Percentiles rank a stretch among this genome's conserved stretches.
Conservation (phyloP, 75 land plant species). For the Selaginella tamariscina region DNA sequence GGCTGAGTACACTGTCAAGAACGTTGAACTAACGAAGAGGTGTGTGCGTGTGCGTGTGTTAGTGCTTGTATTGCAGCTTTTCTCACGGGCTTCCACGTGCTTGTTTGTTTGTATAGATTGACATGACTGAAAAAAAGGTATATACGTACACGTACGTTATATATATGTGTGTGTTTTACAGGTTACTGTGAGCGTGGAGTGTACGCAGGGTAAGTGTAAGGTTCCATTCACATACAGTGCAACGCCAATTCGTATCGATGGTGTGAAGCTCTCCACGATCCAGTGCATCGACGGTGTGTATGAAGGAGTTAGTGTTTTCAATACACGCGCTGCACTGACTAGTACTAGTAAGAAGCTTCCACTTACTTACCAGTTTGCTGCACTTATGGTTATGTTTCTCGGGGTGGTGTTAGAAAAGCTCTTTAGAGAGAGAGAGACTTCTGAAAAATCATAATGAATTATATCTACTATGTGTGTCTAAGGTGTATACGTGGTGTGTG, state of each 20-base stretch:
- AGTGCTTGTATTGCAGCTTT: not conserved
- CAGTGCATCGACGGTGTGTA: slow-evolving; percentile 3
- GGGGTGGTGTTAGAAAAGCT: too few relatives aligned
- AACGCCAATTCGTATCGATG: slow-evolving; percentile 3
- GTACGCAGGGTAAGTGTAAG: not conserved
- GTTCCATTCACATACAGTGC: slow-evolving; percentile 7
- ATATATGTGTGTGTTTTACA: too few relatives aligned
- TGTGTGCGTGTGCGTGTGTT: not conserved
- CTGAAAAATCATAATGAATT: too few relatives aligned
- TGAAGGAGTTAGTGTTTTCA: slow-evolving; percentile 10
- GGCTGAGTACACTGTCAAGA: not conserved
- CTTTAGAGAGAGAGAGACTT: too few relatives aligned
- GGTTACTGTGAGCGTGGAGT: slow-evolving; percentile 5
- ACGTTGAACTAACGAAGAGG: slow-evolving; percentile 3
- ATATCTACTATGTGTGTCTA: too few relatives aligned
- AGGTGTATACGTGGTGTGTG: too few relatives aligned
- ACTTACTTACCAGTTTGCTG: not conserved
- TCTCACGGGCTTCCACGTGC: too few relatives aligned
- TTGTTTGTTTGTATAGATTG: too few relatives aligned
- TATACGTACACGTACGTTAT: too few relatives aligned
- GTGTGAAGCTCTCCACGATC: not conserved
- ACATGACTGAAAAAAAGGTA: too few relatives aligned
- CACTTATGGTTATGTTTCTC: too few relatives aligned
- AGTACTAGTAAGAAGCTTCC: not conserved
- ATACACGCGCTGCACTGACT: not conserved